Evolutionary conservation across 73 alveolate genomes (phyloP), one percentile per base, ranked within the genome.

Genomic region (Diophrys appendiculata): DNA sequence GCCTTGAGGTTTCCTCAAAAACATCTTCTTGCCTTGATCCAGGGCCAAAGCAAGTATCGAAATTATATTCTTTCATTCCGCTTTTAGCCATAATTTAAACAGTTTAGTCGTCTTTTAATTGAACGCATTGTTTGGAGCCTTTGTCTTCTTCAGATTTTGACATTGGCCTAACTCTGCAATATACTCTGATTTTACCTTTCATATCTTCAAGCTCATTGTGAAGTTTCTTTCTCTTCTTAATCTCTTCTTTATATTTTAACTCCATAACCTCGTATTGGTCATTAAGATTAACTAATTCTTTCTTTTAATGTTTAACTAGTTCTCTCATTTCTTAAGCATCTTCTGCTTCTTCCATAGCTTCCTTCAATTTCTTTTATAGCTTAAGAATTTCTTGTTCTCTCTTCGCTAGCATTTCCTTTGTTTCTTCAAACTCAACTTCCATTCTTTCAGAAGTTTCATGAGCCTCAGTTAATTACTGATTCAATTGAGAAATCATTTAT

Each of bases 151-250:
- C 96, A 53, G 69, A 43, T 32, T 77, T 79, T 34, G 73, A 84
- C 73, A 94, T 43, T 11, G 99, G 99, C 73, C 99, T 68, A 11
- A 96, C 96, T 84, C 99, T 94, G 76, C 99, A 96, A 65, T 84
- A 94, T 65, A 96, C 98, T 52, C 98, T 80, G 72, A 96, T 89
- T 73, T 93, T 90, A 2, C 99, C 99, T 69, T 94, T 94, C 88
- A 94, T 65, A 65, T 96, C 99, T 88, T 94, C 97, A 29, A 91
- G 35, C 52, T 71, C 54, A 68, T 91, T 91, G 65, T 87, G 94
- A 25, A 93, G 87, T 55, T 33, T 52, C 74, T 86, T 93, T 43
- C 94, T 76, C 18, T 18, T 43, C 60, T 43, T 43, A 5, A 43
- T 43, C 18, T 43, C 60, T 43, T 43, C 60, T 43, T 43, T 43